phyloP scores from a whole-genome alignment of 2,329 filamentous ascomycete genomes.

The Zasmidium cellare region DNA sequence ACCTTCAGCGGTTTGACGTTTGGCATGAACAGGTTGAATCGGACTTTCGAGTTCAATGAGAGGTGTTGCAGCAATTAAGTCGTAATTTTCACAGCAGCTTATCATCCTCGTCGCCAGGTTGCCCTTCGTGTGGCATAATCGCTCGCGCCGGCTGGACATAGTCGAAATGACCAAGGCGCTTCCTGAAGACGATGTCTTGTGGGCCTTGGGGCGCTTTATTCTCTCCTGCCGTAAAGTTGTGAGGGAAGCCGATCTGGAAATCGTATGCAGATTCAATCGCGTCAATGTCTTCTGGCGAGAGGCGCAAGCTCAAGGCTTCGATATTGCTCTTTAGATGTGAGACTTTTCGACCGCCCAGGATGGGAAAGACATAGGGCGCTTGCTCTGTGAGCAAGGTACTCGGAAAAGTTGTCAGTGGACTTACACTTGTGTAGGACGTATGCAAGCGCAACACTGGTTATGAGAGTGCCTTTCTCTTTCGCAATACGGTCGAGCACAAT shows the following conservation, averaged over 20 bases:
- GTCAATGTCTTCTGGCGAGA: constrained; percentile 59
- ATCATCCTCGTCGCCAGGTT: neutral
- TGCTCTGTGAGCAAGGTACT: neutral
- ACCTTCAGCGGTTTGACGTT: too few relatives aligned
- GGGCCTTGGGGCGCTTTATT: constrained; percentile 11
- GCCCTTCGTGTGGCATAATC: constrained; percentile 6
- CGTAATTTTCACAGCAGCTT: neutral
- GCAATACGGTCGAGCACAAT: constrained; percentile 61
- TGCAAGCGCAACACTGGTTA: constrained; percentile 53
- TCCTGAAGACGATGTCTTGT: constrained; percentile 9
- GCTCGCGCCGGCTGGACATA: constrained; percentile 5
- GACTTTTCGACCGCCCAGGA: constrained; percentile 68
- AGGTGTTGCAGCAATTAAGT: too few relatives aligned
- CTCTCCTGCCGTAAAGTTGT: constrained; percentile 39
- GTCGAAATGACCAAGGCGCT: constrained; percentile 11
- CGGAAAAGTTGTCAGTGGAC: neutral
- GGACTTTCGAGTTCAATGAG: too few relatives aligned
- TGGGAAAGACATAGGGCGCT: constrained; percentile 67
- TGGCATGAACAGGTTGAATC: too few relatives aligned
- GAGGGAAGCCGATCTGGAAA: constrained; percentile 64
- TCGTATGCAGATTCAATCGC: constrained; percentile 59
- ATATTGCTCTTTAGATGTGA: constrained; percentile 68
- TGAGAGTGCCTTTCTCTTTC: constrained; percentile 48
- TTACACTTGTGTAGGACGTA: constrained; percentile 67
- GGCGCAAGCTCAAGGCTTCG: constrained; percentile 58